Evolutionary conservation across 169 alveolate species (phyloP), one percentile per base, ranked within the genome.

Genomic region (Miamiensis avidus): DNA sequence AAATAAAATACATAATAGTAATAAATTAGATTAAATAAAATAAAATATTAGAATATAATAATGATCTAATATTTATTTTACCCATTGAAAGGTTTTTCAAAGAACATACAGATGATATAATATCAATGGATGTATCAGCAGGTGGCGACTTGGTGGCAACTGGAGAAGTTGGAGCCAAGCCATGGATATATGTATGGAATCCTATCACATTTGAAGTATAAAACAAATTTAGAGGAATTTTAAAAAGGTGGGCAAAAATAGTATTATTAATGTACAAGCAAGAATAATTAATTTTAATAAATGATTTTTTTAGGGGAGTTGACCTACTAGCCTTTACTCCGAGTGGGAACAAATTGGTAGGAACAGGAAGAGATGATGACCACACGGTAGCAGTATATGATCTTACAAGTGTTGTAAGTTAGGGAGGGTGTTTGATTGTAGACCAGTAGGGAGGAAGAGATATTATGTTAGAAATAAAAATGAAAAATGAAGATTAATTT

Each of bases 61-160:
- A 49, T 4, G 20, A 49, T 20, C 4, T 49, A 49, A 49, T 49
- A 49, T 11, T 49, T 49, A 49, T 49, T 49, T 49, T 49, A 49
- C 20, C 20, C 4, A 11, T 49, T 49, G 4, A 49, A 49, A 85
- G 84, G 78, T 93, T 69, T 87, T 95, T 94, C 86, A 86, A 88
- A 73, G 87, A 76, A 74, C 98, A 95, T 83, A 87, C 83, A 65
- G 96, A 92, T 88, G 97, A 95, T 84, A 92, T 96, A 29, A 88
- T 91, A 29, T 91, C 96, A 34, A 83, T 95, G 28, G 95, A 95
- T 72, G 65, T 94, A 32, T 86, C 90, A 79, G 77, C 91, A 32
- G 90, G 89, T 81, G 87, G 84, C 49, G 88, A 75, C 28, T 65
- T 91, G 31, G 93, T 93, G 25, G 98, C 97, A 27, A 93, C 97